These are phyloP conservation scores for Pelargonium australe DNA, from an alignment of 441 rosid species.

Conservation along the genomic window DNA sequence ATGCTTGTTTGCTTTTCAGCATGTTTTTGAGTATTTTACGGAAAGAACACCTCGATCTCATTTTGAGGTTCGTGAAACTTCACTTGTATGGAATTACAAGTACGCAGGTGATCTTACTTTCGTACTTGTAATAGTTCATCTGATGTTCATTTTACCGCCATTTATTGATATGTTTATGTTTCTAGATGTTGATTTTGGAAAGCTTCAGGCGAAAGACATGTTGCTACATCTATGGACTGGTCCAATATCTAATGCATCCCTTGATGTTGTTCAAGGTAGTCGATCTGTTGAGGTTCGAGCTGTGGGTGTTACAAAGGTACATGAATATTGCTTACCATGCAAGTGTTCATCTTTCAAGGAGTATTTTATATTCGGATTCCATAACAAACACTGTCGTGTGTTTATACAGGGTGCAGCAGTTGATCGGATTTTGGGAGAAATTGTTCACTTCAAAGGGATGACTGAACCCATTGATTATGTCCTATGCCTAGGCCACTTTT, in stretches of 20 bases:
- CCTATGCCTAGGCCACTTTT: constrained; percentile 35
- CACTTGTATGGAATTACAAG: constrained; percentile 97
- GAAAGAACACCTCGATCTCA: constrained; percentile 95
- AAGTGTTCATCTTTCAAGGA: background rate
- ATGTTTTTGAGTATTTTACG: constrained; percentile 91
- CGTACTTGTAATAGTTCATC: background rate
- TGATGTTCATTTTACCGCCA: background rate
- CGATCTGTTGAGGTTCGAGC: constrained; percentile 96
- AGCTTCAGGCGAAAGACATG: constrained; percentile 96
- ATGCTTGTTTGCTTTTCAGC: constrained; percentile 47
- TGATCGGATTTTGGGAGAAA: constrained; percentile 90
- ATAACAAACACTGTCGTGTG: constrained; percentile 1
- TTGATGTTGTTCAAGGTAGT: constrained; percentile 97
- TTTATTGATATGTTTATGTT: background rate
- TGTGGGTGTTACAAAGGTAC: constrained; percentile 96
- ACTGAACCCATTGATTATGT: constrained; percentile 88
- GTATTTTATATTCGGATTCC: background rate
- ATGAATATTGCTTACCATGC: background rate
- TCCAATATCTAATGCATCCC: constrained; percentile 96
- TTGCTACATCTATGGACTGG: constrained; percentile 99
- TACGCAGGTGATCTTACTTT: constrained; percentile 61
- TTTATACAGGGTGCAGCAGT: constrained; percentile 84
- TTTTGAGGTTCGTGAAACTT: constrained; percentile 78
- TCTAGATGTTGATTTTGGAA: constrained; percentile 87
- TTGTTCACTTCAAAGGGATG: constrained; percentile 90